Evolutionary conservation across 768 basidiomycete species (phyloP).

Genomic region (Russula abietina): DNA sequence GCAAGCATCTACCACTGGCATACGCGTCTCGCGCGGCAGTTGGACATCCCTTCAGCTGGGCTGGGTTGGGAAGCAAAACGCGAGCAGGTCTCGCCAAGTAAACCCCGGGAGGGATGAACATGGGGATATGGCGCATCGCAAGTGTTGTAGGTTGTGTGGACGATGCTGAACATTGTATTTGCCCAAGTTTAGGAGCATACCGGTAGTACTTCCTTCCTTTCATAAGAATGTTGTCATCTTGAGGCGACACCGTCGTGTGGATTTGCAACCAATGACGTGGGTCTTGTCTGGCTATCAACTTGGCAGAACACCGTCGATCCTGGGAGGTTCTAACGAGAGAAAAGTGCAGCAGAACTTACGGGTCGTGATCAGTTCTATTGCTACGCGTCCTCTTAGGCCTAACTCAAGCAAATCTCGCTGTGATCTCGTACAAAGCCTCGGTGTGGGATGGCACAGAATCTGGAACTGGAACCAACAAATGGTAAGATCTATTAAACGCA

Average conservation of each 20-base stretch:
- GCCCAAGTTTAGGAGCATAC: neutral
- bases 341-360: no score
- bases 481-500: neutral
- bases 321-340: no score
- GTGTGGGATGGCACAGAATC: neutral
- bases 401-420: no score
- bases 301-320: no score
- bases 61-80: constrained; percentile 53
- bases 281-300: no score
- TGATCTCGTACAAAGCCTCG: neutral
- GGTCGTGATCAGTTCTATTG: no score
- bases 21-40: constrained; percentile 43
- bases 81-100: constrained; percentile 56
- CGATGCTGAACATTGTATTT: neutral
- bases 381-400: no score
- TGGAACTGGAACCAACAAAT: neutral
- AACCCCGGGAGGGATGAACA: neutral
- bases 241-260: no score
- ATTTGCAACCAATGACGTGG: no score
- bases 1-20: constrained; percentile 40
- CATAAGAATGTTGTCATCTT: no score
- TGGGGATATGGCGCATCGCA: no score
- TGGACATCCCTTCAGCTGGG: constrained; percentile 62
- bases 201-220: no score
- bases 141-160: neutral